These are phyloP conservation scores for Geranium brycei DNA, from an alignment of 345 rosid genomes.

Conservation along the genomic window DNA sequence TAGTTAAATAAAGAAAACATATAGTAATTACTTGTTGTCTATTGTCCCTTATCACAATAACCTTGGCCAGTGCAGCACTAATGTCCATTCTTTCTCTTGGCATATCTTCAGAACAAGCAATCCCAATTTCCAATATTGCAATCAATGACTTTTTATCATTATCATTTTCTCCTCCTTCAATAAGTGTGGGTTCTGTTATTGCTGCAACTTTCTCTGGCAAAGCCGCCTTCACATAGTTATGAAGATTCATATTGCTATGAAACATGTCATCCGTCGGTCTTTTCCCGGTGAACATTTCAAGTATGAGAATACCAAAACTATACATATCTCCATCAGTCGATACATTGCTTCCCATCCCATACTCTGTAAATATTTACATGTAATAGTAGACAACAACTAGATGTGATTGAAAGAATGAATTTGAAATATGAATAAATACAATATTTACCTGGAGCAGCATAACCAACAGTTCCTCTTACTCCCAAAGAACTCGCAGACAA, in stretches of 20 bases:
- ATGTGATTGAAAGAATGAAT: not conserved
- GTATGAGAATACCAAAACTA: not conserved
- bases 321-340: not conserved
- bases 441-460: not conserved
- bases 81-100: not conserved
- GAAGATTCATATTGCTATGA: not conserved
- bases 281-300: not conserved
- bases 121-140: not conserved
- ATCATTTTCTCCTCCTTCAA: not conserved
- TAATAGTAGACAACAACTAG: too few species aligned
- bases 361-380: not conserved
- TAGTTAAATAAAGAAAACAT: too few species aligned
- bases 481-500: not conserved
- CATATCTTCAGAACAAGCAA: not conserved
- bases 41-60: not conserved
- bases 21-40: too few species aligned
- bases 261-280: not conserved
- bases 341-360: not conserved
- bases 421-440: not conserved
- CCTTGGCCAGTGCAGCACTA: not conserved
- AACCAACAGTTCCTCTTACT: not conserved
- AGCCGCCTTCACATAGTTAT: not conserved
- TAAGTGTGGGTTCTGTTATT: not conserved
- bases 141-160: not conserved
- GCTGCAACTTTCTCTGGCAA: not conserved